Evolutionary conservation across 306 rosid genomes (phyloP).

Genomic region (Pyrus betulifolia): DNA sequence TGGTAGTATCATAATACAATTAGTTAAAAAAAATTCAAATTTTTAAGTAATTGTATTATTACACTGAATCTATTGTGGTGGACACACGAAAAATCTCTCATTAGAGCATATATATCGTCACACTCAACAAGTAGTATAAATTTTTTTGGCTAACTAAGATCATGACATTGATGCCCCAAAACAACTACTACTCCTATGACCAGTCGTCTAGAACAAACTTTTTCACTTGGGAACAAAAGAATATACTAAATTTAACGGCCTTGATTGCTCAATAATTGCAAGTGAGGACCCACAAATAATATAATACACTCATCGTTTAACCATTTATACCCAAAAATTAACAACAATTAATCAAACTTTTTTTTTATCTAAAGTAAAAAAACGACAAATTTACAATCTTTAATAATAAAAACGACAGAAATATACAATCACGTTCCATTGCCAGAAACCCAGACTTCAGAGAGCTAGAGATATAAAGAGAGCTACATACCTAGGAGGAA

Average conservation of each 20-base stretch:
- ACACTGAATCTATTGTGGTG: too few relatives aligned
- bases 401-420: background rate
- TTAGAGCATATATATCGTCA: background rate
- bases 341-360: background rate
- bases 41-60: too few relatives aligned
- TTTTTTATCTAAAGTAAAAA: background rate
- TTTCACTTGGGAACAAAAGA: background rate
- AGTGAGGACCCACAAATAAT: background rate
- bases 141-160: background rate
- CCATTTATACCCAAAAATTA: background rate
- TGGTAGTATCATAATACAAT: too few relatives aligned
- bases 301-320: conserved; percentile 1
- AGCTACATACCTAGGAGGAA: background rate
- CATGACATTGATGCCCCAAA: background rate
- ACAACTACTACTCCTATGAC: background rate
- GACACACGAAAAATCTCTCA: too few relatives aligned
- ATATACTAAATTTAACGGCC: conserved; percentile 17
- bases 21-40: too few relatives aligned
- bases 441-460: background rate
- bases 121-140: background rate
- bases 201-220: background rate
- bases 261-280: conserved; percentile 12
- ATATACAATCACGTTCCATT: background rate
- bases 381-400: background rate
- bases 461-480: background rate